Base-by-base conservation (phyloP, 768 basidiomycete species). In the Russula virescens region DNA sequence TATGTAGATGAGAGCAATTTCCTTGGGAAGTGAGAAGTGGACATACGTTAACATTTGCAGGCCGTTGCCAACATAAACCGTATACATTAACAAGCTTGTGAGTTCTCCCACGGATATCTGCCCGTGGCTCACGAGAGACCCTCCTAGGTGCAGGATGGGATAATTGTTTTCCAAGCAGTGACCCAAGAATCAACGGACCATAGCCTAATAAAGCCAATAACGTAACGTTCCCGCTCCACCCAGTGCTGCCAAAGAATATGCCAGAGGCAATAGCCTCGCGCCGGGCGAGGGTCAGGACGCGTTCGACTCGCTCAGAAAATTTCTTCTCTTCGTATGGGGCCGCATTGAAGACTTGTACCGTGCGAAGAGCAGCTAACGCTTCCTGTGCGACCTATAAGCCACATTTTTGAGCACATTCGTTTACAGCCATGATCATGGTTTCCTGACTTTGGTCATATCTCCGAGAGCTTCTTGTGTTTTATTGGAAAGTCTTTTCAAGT, bases 211-310 rank as follows among this genome's bases (percentile, higher is more conserved):
- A 75, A 52, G 86, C 90, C 48, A 99, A 78, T 51, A 98, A 73
- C 0, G 96, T 94, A 56, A 96, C 79, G 70, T 98, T 98, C 13
- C 96, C 95, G 59, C 94, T 93, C 87, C 92, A 90, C 1, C 92
- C 89, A 0, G 88, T 92, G 57, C 86, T 85, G 19, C 94, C 96
- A 72, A 90, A 97, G 77, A 99, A 99, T 55, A 97, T 86, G 4
- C 89, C 94, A 60, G 85, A 88, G 1, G 96, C 96, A 64, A 89
- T 77, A 1, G 95, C 92, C 73, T 99, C 96, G 68, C 86, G 91
- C 66, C 83, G 83, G 2, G 88, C 90, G 42, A 98, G 82, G 2
- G 77, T 73, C 40, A 98, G 82, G 2, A 98, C 87, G 8, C 72
- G 75, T 23, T 78, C 78, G 6, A 90, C 80, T 40, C 79, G 81